Conservation (phyloP, 108 stramenopile genomes). For the Skeletonema menzelii region DNA sequence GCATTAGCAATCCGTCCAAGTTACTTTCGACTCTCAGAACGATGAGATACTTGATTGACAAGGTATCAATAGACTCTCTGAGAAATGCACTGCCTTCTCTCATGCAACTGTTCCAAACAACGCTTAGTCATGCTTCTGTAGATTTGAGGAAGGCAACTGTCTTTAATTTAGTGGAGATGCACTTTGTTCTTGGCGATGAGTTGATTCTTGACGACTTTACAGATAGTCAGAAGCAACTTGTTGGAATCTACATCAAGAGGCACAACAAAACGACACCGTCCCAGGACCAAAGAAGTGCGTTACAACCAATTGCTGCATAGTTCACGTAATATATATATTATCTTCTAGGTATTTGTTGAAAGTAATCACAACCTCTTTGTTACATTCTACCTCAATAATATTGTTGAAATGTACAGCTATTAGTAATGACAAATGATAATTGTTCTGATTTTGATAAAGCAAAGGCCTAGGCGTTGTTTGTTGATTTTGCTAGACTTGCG, state of each 20-base stretch:
- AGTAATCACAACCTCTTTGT: not conserved
- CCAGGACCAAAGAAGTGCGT: not conserved
- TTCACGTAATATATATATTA: too few species aligned
- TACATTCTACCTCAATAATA: not conserved
- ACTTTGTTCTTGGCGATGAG: conserved; percentile 44
- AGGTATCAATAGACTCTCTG: conserved; percentile 24
- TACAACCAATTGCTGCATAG: conserved; percentile 15
- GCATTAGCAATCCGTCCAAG: conserved; percentile 24
- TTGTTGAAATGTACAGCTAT: not conserved
- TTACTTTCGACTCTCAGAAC: conserved; percentile 43
- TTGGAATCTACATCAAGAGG: conserved; percentile 46
- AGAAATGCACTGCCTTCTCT: conserved; percentile 26
- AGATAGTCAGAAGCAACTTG: conserved; percentile 38
- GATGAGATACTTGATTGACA: conserved; percentile 31
- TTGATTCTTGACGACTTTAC: conserved; percentile 35
- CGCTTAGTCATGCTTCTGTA: conserved; percentile 31
- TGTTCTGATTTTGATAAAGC: not conserved
- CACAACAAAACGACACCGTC: conserved; percentile 21
- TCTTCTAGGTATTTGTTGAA: not conserved
- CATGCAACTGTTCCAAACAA: conserved; percentile 19
- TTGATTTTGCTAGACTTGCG: not conserved
- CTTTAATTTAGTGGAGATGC: conserved; percentile 45
- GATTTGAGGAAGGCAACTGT: conserved; percentile 54
- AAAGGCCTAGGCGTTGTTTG: not conserved
- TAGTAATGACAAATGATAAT: not conserved